Conservation (phyloP, 1,284 basidiomycete genomes). For the Cutaneotrichosporon mucoides region DNA sequence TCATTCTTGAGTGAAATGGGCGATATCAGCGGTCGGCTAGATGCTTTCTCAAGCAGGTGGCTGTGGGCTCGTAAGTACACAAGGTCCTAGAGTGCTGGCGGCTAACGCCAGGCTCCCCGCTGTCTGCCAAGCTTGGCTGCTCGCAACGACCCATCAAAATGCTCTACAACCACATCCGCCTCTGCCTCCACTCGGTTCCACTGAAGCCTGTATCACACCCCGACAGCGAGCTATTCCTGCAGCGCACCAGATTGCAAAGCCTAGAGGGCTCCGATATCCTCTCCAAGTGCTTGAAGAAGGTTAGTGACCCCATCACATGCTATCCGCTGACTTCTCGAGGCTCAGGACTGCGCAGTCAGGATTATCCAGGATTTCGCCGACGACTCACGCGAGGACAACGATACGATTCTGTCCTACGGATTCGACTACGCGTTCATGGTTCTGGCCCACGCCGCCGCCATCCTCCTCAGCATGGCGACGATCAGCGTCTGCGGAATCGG, state of each 20-base stretch:
- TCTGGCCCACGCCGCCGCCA: slow-evolving; percentile 18
- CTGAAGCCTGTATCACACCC: slow-evolving; percentile 20
- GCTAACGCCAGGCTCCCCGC: slow-evolving; percentile 2
- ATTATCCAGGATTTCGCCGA: slow-evolving; percentile 24
- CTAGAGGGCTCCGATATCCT: neutral
- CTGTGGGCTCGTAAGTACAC: slow-evolving; percentile 18
- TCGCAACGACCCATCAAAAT: slow-evolving; percentile 14
- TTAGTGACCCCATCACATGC: neutral
- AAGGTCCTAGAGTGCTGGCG: no score
- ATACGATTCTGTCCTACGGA: slow-evolving; percentile 15
- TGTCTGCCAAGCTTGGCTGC: slow-evolving; percentile 14
- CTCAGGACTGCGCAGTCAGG: slow-evolving; percentile 14
- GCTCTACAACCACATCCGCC: slow-evolving; percentile 24
- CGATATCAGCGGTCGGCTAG: slow-evolving; percentile 9
- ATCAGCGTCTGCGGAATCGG: slow-evolving; percentile 8
- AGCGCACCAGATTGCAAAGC: slow-evolving; percentile 6
- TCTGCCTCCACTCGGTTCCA: slow-evolving; percentile 20
- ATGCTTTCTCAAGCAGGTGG: slow-evolving; percentile 20
- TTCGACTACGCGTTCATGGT: slow-evolving; percentile 27
- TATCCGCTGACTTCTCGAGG: slow-evolving; percentile 6
- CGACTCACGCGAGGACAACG: slow-evolving; percentile 15
- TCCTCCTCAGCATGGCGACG: slow-evolving; percentile 16
- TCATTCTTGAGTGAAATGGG: slow-evolving; percentile 10
- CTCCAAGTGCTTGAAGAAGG: no score
- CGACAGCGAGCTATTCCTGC: slow-evolving; percentile 11